Base-by-base conservation (phyloP, 306 rosid genomes). In the Arachis stenosperma region DNA sequence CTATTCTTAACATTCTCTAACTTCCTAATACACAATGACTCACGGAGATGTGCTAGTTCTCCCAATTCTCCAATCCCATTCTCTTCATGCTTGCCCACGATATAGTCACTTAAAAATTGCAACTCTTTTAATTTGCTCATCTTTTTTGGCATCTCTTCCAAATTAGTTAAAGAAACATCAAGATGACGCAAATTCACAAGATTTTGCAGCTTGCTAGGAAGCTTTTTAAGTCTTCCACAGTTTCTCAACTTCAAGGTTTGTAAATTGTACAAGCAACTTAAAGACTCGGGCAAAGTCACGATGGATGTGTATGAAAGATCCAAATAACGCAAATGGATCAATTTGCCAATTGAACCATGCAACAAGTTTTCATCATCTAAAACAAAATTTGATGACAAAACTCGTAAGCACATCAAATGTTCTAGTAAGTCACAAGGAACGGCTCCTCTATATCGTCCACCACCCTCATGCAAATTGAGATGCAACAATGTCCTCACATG, bases 401-500 rank as follows among this genome's bases (percentile, higher is more conserved):
- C 54, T 3, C 54, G 5, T 11, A 12, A 48, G n/a, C 5, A 5
- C 15, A 12, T 48, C 3, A 48, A 10, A 1, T 10, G 54, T 12
- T 15, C 1, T 3, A 48, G n/a, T 46, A 8, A 9, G 12, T 2
- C 1, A 48, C 14, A 3, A 10, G 12, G 15, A 48, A 0, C 17
- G 3, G 2, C 0, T 48, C 54, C 15, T 11, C 1, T 11, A 3
- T 10, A 6, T 4, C n/a, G 5, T 48, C 0, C 3, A 46, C 3
- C 1, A 11, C 3, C 0, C n/a, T n/a, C n/a, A n/a, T 1, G 5
- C 4, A n/a, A n/a, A 12, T 48, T 10, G 15, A 10, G 12, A 0
- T 12, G n/a, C 3, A 48, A 5, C 12, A 48, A 3, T 2, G 54
- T 48, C 15, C 54, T 48, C 12, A 11, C 54, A 48, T 48, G 7